Evolutionary conservation across 2,329 filamentous ascomycete genomes (phyloP).

Genomic region (Sarocladium kiliense): DNA sequence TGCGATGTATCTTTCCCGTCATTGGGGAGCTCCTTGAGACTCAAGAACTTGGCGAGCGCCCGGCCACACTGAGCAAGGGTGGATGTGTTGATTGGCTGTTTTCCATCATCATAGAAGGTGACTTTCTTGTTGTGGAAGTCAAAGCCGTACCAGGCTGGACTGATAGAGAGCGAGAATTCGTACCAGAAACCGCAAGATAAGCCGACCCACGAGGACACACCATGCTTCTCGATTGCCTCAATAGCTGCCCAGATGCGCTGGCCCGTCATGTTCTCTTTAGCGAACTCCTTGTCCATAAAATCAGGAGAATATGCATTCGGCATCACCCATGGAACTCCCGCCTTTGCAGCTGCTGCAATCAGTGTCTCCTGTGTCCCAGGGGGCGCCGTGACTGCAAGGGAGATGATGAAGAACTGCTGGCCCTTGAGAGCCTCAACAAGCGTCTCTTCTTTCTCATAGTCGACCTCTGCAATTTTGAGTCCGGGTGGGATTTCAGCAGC

Average conservation of each 20-base stretch:
- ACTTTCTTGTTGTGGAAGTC: constrained; percentile 37
- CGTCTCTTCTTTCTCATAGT: constrained; percentile 36
- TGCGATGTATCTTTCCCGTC: constrained; percentile 29
- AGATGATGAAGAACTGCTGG: constrained; percentile 51
- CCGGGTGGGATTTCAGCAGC: constrained; percentile 35
- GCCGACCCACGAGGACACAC: constrained; percentile 23
- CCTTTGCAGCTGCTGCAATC: constrained; percentile 43
- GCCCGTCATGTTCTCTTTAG: constrained; percentile 22
- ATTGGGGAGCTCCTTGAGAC: constrained; percentile 39
- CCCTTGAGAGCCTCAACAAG: constrained; percentile 43
- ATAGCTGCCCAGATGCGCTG: constrained; percentile 14
- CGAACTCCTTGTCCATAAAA: constrained; percentile 20
- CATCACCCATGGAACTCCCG: constrained; percentile 45
- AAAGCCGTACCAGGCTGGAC: constrained; percentile 37
- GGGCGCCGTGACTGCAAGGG: constrained; percentile 34
- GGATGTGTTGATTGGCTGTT: constrained; percentile 47
- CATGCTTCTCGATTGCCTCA: constrained; percentile 33
- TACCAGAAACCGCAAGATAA: constrained; percentile 48
- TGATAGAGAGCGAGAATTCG: constrained; percentile 38
- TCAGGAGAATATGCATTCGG: constrained; percentile 40
- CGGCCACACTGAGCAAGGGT: constrained; percentile 56
- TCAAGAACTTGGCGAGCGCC: constrained; percentile 45
- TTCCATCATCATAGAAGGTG: constrained; percentile 52
- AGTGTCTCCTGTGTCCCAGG: constrained; percentile 38
- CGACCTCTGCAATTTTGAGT: constrained; percentile 33